Conservation (phyloP, 129 eudicot genomes). For the Daucus carota region DH1_v3.0 NC_030385.2:33990501-33991000, state of each 20-base stretch:
- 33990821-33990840: background rate
- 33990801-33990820: background rate
- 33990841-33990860: background rate
- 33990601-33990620: background rate
- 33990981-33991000: background rate
- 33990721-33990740: background rate
- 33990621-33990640: background rate
- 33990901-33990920: background rate
- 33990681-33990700: too few relatives aligned
- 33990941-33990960: background rate
- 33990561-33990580: background rate
- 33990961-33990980: background rate
- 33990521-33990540: slow-evolving; percentile 50
- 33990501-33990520: slow-evolving; percentile 48
- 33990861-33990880: background rate
- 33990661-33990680: too few relatives aligned
- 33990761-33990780: background rate
- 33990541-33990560: background rate
- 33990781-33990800: background rate
- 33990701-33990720: too few relatives aligned
- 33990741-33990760: background rate
- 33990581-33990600: background rate
- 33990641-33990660: background rate
- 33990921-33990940: background rate
- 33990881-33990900: background rate